Evolutionary conservation across 345 rosid species (phyloP), one percentile per base, ranked within the genome.

Genomic region (Salix dunnii): DNA sequence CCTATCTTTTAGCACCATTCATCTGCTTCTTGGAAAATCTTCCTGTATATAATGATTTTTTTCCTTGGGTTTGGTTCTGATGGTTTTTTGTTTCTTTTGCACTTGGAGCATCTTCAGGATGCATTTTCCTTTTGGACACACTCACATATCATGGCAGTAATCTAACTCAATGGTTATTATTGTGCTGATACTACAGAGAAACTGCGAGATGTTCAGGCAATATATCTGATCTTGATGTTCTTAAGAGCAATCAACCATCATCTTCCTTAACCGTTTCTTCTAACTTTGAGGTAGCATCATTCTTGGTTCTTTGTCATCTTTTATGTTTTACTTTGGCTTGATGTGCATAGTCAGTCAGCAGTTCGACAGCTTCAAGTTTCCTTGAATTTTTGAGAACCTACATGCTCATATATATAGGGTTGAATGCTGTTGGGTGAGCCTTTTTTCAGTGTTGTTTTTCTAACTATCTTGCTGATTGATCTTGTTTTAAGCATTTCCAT

Each of bases 191-290:
- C 67, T 78, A 62, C 90, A 90, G 97, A 79, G 94, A 90, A 83
- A 82, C 81, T 46, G 80, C 87, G 58, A 89, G 86, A 84, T 86
- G 86, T 74, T 78, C 78, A 6, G 82, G 84, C 68, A 77, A 69
- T 79, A 71, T 71, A 35, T 71, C 83, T 62, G 94, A 89, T 55
- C 73, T 89, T 69, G 94, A 90, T 73, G 86, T 77, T 83, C 79
- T 85, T 62, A 91, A 83, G 79, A 82, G 78, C 77, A 85, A 58
- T 70, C 92, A 83, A 75, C 73, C 86, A 60, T 77, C 81, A 20
- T 81, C 90, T 62, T 85, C 86, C 76, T 78, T 89, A 65, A 85
- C 92, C 16, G 88, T 91, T 78, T 91, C 95, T 73, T 91, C 94
- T 66, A 92, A 92, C 78, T 92, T 90, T 84, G 93, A 90, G 94